Base-by-base conservation (phyloP, 2,329 filamentous ascomycete genomes). In the Xylariomycetidae sp. region DNA sequence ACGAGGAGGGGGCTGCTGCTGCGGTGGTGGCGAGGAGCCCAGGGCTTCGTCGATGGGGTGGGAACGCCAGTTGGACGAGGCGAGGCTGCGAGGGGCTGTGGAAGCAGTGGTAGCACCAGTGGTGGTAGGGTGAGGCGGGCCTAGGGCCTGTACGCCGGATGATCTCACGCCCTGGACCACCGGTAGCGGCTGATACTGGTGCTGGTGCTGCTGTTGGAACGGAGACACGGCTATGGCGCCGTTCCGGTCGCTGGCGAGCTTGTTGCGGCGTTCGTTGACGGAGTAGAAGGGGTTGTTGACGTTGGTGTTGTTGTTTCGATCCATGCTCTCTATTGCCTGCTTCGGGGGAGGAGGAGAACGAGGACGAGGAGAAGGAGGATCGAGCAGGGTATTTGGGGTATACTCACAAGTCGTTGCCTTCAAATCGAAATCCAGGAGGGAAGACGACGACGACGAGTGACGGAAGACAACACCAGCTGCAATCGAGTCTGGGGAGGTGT, bases 1-100 rank as follows among this genome's bases (percentile, higher is more conserved):
- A n/a, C n/a, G n/a, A n/a, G n/a, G n/a, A n/a, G 8, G 20, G 8
- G 20, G 20, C 20, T 23, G 20, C 20, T 8, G 20, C 20, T 23
- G 20, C 20, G 20, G 8, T 23, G 8, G 20, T 12, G 8, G 20
- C 20, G n/a, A 25, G n/a, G n/a, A n/a, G n/a, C n/a, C n/a, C n/a
- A n/a, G n/a, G n/a, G n/a, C 19, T 9, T 50, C 49, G 13, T 47
- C 43, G 12, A 20, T 25, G 19, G 34, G 30, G 16, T 51, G 46
- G 14, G 44, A 15, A 36, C 52, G 39, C 54, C 54, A 56, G 50
- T 57, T 57, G 38, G 45, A 36, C 12, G 53, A 56, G 29, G 45
- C 42, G 34, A 54, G 37, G 37, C 46, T 39, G 20, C 52, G 47
- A 19, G 42, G 20, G 20, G n/a, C n/a, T n/a, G n/a, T n/a, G n/a